Base-by-base conservation (phyloP, 495 filamentous ascomycete species). In the Penicillium canariense region DNA sequence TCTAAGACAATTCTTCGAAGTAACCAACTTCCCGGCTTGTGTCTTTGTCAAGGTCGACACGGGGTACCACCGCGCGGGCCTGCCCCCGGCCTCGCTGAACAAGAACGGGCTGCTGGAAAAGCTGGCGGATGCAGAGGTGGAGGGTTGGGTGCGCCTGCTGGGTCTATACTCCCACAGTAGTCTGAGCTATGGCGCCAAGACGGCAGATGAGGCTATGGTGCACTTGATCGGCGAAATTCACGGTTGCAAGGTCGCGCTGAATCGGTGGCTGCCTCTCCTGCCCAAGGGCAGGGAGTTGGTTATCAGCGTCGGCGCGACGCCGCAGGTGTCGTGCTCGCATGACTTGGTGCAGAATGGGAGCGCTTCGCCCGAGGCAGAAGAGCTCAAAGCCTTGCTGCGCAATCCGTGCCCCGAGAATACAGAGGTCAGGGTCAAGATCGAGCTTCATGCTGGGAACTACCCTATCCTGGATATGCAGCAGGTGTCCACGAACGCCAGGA, bases 91-190 rank as follows among this genome's bases (percentile, higher is more conserved):
- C n/a, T 81, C 81, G 0, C 54, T 76, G 2, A 71, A 70, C 9
- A 84, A 86, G 56, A 58, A 66, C 1, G 59, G 65, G 0, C 65
- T 91, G 0, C 56, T 90, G 30, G 65, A 75, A 32, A 75, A 72
- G 26, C 64, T 86, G 0, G 71, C 74, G 3, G 74, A 77, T 1
- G 55, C 64, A 0, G 61, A 78, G 42, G 43, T 55, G 1, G 39
- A 44, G 0, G 78, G 80, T 0, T 31, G 48, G n/a, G 69, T 71
- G 8, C 56, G 63, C 0, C 68, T 94, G 3, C 66, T 80, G 14
- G 91, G 90, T 1, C 63, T 93, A 15, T 96, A 95, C 68, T 82
- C 79, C n/a, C 90, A 95, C 66, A 86, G 85, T 4, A 89, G 90
- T 4, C 81, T 89, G 50, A 88, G 84, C 27, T 95, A 96, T 67